Conservation (phyloP, 768 basidiomycete genomes). For the Chlorophyllum brunneum region DNA sequence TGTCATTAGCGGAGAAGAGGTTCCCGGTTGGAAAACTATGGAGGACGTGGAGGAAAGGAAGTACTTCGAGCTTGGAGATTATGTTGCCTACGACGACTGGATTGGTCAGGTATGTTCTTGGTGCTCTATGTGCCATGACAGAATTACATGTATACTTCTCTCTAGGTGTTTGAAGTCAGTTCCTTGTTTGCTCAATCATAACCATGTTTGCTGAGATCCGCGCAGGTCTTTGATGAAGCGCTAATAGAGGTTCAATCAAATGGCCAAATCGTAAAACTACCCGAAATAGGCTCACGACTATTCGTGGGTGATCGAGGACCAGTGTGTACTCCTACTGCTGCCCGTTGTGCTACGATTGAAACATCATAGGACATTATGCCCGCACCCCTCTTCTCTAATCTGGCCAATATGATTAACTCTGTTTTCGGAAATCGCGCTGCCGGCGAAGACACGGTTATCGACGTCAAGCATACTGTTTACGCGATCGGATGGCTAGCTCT, state of each 20-base stretch:
- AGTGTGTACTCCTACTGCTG: slow-evolving; percentile 37
- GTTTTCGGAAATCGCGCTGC: slow-evolving; percentile 41
- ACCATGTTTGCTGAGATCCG: slow-evolving; percentile 14
- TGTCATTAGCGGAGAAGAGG: slow-evolving; percentile 56
- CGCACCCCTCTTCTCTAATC: slow-evolving; percentile 30
- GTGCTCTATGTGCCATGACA: slow-evolving; percentile 3
- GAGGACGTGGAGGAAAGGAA: slow-evolving; percentile 54
- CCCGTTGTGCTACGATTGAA: background rate
- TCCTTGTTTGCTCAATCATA: slow-evolving; percentile 3
- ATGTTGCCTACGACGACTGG: slow-evolving; percentile 83
- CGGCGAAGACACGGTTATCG: slow-evolving; percentile 59
- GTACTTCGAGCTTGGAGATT: slow-evolving; percentile 74
- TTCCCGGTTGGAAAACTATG: slow-evolving; percentile 61
- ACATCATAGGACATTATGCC: slow-evolving; percentile 61
- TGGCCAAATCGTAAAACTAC: slow-evolving; percentile 66
- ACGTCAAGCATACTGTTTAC: slow-evolving; percentile 71
- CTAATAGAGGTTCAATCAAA: slow-evolving; percentile 59
- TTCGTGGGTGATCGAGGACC: slow-evolving; percentile 70
- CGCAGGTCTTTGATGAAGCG: slow-evolving; percentile 80
- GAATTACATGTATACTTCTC: too few relatives aligned
- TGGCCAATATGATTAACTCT: slow-evolving; percentile 44
- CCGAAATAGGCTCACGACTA: slow-evolving; percentile 74
- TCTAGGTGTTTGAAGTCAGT: slow-evolving; percentile 72
- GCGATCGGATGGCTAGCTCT: slow-evolving; percentile 85
- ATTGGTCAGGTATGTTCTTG: slow-evolving; percentile 71